These are phyloP conservation scores for Flaveria brownii DNA, from an alignment of 129 eudicot species.

Conservation along the genomic window DNA sequence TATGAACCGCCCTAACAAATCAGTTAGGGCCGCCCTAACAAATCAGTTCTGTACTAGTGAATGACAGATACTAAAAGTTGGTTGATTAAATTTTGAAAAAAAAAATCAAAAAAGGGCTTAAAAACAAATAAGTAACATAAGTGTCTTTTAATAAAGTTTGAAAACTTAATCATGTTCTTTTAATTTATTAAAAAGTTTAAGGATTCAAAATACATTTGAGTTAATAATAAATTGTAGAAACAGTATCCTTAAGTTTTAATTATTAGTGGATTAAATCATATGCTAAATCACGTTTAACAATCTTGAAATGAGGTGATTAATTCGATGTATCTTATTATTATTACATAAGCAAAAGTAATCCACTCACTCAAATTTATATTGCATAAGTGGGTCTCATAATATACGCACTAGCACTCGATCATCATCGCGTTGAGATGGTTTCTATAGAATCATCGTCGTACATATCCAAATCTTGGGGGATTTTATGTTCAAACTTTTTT, in stretches of 20 bases:
- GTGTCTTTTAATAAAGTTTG: too few species aligned
- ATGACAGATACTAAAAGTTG: too few species aligned
- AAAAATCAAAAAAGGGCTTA: too few species aligned
- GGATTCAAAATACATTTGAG: too few species aligned
- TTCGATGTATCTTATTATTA: background rate
- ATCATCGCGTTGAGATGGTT: background rate
- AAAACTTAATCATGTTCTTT: too few species aligned
- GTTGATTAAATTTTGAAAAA: too few species aligned
- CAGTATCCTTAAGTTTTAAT: background rate
- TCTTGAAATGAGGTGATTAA: slow-evolving; percentile 1
- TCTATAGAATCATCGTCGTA: slow-evolving; percentile 2
- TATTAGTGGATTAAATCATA: background rate
- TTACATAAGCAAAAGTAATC: background rate
- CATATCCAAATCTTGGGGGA: slow-evolving; percentile 19
- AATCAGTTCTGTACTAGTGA: too few species aligned
- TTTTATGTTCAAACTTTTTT: background rate
- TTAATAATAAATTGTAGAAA: too few species aligned
- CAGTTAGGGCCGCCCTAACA: too few species aligned
- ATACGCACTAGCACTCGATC: slow-evolving; percentile 4
- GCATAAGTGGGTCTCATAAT: background rate
- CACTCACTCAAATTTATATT: background rate
- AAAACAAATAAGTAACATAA: too few species aligned
- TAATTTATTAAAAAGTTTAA: too few species aligned
- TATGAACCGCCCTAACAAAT: too few species aligned
- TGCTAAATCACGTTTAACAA: background rate